Conservation (phyloP, 2,329 filamentous ascomycete genomes). For the Neofusicoccum kwambonambiense region DNA sequence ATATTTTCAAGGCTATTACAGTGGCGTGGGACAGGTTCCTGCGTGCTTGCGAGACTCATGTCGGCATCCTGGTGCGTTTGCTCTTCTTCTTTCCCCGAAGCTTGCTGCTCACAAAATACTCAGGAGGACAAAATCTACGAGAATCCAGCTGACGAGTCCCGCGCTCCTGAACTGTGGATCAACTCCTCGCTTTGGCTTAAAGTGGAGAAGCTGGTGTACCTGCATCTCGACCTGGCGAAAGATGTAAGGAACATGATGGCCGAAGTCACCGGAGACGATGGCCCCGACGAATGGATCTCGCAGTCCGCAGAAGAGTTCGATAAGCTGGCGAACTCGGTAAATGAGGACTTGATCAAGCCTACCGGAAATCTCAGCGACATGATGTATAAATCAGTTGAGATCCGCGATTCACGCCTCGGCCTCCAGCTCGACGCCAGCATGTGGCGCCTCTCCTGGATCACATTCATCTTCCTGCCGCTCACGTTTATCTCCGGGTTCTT, state of each 20-base stretch:
- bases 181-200: slow-evolving; percentile 54
- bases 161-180: slow-evolving; percentile 53
- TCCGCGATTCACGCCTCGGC: slow-evolving; percentile 51
- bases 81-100: neutral
- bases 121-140: slow-evolving; percentile 53
- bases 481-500: slow-evolving; percentile 52
- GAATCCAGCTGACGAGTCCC: slow-evolving; percentile 52
- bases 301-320: slow-evolving; percentile 43
- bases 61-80: slow-evolving; percentile 43
- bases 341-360: slow-evolving; percentile 52
- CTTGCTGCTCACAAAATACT: neutral
- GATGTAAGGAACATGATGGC: slow-evolving; percentile 46
- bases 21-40: slow-evolving; percentile 49
- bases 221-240: slow-evolving; percentile 49
- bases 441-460: slow-evolving; percentile 63
- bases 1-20: slow-evolving; percentile 50
- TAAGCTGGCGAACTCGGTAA: slow-evolving; percentile 47
- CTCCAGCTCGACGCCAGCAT: slow-evolving; percentile 50
- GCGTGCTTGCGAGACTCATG: slow-evolving; percentile 48
- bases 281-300: slow-evolving; percentile 42
- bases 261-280: slow-evolving; percentile 40
- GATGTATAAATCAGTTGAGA: slow-evolving; percentile 55
- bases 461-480: slow-evolving; percentile 70
- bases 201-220: slow-evolving; percentile 51
- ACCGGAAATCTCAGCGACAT: slow-evolving; percentile 49